Evolutionary conservation across 2,329 filamentous ascomycete species (phyloP).

Genomic region (Pleoardoris graminearum): DNA sequence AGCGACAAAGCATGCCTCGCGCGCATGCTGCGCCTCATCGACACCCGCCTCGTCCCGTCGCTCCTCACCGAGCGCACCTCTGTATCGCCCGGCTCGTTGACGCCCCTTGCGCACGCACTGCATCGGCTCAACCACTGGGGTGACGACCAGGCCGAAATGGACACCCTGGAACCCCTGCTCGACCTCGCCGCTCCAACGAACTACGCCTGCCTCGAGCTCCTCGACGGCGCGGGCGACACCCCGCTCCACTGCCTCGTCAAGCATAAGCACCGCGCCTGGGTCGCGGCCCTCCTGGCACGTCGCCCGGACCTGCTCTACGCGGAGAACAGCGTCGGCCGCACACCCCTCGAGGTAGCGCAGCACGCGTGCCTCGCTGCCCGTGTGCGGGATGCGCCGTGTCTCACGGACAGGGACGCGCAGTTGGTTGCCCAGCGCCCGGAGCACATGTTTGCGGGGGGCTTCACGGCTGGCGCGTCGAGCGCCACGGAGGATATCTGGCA

Average conservation of each 20-base stretch:
- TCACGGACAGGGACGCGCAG: neutral
- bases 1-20: constrained; percentile 28
- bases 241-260: constrained; percentile 62
- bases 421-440: constrained; percentile 14
- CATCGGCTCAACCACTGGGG: constrained; percentile 20
- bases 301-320: constrained; percentile 65
- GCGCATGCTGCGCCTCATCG: constrained; percentile 62
- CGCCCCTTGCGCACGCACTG: constrained; percentile 60
- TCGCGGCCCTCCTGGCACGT: constrained; percentile 56
- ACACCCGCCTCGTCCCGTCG: constrained; percentile 58
- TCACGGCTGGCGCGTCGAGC: neutral
- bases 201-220: constrained; percentile 58
- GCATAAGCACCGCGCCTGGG: constrained; percentile 43
- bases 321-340: constrained; percentile 77
- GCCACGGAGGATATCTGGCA: constrained; percentile 39
- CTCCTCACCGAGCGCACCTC: constrained; percentile 63
- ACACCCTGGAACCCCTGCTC: constrained; percentile 31
- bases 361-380: constrained; percentile 54
- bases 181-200: constrained; percentile 40
- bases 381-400: constrained; percentile 25
- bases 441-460: constrained; percentile 24
- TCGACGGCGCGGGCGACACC: constrained; percentile 68
- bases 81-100: constrained; percentile 57
- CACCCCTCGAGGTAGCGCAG: constrained; percentile 68
- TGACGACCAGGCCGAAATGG: no score